Evolutionary conservation across 805 yeast species (phyloP), one percentile per base, ranked within the genome.

Genomic region (Candida methanosorbosa): DNA sequence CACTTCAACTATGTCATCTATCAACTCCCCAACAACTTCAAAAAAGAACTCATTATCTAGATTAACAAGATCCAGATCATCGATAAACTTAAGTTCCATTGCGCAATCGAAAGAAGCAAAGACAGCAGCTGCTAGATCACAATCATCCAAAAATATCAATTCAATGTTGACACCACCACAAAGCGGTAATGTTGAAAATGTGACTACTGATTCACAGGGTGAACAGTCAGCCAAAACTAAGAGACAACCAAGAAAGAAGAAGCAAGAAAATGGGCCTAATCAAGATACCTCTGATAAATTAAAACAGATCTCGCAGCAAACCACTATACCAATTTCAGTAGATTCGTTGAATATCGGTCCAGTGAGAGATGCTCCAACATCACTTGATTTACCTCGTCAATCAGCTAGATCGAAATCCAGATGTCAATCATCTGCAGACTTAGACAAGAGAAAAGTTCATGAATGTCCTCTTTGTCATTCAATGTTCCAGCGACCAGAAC

Each of bases 401-500:
- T 53, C 59, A 6, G 52, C 59, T 4, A 43, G 61, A 29, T 56
- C 60, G 2, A 56, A 53, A 41, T 53, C 59, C 7, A 48, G 61
- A 11, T 46, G 57, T 6, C 53, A 48, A 27, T 52, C 43, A 22
- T 22, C 26, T 4, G 35, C 49, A 4, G 48, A 42, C 26, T 50
- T 61, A 44, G 60, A 63, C 34, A 66, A 70, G 33, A 75, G 73
- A 47, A 78, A 77, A 52, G 63, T 65, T 33, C 83, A 78, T 52
- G 66, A 65, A 42, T 78, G 86, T 56, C 82, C 82, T 2, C 51
- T 76, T 28, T 77, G 85, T 49, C 73, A 70, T 32, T 66, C 75
- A 27, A 56, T 70, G 33, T 78, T 78, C 61, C 84, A 77, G 50
- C 56, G 82, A 42, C 81, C 86, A 3, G 86, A 78, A 46, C 86